phyloP scores from a whole-genome alignment of 2,329 filamentous ascomycete species.

The Paramyrothecium sp. region DNA sequence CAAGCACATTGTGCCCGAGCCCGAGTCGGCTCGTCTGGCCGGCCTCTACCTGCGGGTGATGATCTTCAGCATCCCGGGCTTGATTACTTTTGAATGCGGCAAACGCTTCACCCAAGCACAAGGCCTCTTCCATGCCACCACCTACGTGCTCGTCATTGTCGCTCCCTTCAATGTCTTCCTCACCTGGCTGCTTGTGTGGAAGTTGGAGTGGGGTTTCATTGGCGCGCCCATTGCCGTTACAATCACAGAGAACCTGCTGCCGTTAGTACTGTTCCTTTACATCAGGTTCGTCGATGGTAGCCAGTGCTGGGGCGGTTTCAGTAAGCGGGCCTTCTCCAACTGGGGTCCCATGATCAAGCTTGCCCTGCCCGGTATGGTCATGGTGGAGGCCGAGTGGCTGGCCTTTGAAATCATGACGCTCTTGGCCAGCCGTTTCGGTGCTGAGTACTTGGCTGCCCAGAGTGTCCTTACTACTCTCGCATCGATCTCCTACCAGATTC shows the following conservation, averaged over 20 bases:
- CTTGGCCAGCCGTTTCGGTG: slow-evolving; percentile 75
- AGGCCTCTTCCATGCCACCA: slow-evolving; percentile 74
- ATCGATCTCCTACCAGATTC: slow-evolving; percentile 83
- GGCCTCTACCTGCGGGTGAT: slow-evolving; percentile 72
- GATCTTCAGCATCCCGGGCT: slow-evolving; percentile 71
- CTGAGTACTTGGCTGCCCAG: slow-evolving; percentile 81
- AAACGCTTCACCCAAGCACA: slow-evolving; percentile 84
- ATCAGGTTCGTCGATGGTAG: slow-evolving; percentile 70
- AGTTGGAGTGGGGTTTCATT: slow-evolving; percentile 66
- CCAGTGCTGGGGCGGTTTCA: slow-evolving; percentile 84
- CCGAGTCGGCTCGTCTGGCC: slow-evolving; percentile 66
- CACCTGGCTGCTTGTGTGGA: slow-evolving; percentile 80
- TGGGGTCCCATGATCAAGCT: slow-evolving; percentile 83
- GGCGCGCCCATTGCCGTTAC: slow-evolving; percentile 81
- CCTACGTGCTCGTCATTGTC: slow-evolving; percentile 73
- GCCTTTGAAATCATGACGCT: slow-evolving; percentile 91
- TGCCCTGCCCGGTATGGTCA: slow-evolving; percentile 83
- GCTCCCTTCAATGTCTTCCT: slow-evolving; percentile 75
- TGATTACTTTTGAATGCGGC: slow-evolving; percentile 72
- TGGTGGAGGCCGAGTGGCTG: slow-evolving; percentile 92
- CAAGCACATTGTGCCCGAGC: slow-evolving; percentile 37
- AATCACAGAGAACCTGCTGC: slow-evolving; percentile 75
- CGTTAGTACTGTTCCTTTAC: slow-evolving; percentile 74
- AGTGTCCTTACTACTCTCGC: slow-evolving; percentile 78
- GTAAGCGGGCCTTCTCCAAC: slow-evolving; percentile 65